Percentiles rank a stretch among this genome's conserved stretches.
Evolutionary conservation across 2,329 filamentous ascomycete species (phyloP).

Genomic region (Penicillium frequentans): DNA sequence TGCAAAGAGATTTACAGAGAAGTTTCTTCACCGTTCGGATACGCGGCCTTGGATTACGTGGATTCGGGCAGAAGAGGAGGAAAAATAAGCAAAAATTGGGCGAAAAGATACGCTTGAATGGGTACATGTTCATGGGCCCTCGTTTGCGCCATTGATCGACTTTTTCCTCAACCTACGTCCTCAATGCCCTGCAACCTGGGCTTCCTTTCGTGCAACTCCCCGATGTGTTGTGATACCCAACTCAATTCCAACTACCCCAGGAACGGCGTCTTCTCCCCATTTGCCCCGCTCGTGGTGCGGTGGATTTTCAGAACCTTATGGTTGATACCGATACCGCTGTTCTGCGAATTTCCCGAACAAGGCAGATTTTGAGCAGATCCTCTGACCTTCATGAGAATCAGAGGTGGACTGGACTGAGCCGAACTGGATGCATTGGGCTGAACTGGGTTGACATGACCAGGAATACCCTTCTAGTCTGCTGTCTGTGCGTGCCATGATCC

Average conservation of each 20-base stretch:
- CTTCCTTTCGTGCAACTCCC: constrained; percentile 7
- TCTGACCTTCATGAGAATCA: neutral
- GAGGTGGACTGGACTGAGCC: neutral
- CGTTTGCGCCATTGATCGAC: neutral
- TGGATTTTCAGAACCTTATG: neutral
- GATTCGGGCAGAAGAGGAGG: neutral
- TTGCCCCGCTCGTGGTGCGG: neutral
- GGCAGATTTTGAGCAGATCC: neutral
- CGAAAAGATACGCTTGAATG: neutral
- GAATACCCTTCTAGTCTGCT: neutral
- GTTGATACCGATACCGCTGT: neutral
- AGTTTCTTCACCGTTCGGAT: constrained; percentile 2
- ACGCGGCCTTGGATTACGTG: neutral
- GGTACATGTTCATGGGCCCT: neutral
- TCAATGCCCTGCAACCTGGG: constrained; percentile 3
- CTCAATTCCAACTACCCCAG: constrained; percentile 7
- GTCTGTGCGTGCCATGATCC: constrained; percentile 1
- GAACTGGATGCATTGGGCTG: neutral
- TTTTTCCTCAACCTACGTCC: neutral
- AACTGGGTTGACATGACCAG: neutral
- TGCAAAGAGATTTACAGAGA: constrained; percentile 1
- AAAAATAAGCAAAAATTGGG: neutral
- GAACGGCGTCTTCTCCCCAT: neutral
- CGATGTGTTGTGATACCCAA: constrained; percentile 10
- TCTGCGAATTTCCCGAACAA: neutral